phyloP scores from a whole-genome alignment of 1,284 basidiomycete species.

The Ceratobasidium theobromae region DNA sequence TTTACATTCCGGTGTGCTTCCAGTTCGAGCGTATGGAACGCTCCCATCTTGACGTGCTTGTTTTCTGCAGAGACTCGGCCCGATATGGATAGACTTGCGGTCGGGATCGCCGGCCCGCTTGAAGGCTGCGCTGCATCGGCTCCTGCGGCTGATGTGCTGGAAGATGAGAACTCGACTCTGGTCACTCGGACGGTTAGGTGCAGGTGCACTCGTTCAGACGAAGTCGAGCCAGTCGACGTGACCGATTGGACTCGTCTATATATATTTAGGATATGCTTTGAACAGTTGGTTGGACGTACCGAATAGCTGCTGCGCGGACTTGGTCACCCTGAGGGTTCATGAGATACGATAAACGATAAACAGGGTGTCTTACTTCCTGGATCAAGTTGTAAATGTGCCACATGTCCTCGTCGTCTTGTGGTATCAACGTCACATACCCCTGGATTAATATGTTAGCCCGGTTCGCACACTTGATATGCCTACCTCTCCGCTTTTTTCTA shows the following conservation, averaged over 20 bases:
- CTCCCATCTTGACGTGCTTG: constrained; percentile 88
- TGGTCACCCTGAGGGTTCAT: constrained; percentile 65
- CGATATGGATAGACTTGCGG: constrained; percentile 79
- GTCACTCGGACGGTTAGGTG: constrained; percentile 83
- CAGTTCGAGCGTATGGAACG: constrained; percentile 93
- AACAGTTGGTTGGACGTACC: constrained; percentile 49
- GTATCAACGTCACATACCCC: constrained; percentile 88
- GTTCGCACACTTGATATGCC: constrained; percentile 29
- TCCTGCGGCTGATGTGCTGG: constrained; percentile 49
- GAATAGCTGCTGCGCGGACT: constrained; percentile 85
- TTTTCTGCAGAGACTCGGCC: constrained; percentile 92
- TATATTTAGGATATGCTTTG: neutral
- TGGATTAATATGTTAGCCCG: constrained; percentile 42
- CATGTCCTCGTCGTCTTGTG: constrained; percentile 98
- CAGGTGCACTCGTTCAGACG: constrained; percentile 84
- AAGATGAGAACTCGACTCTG: constrained; percentile 69
- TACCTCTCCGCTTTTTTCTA: constrained; percentile 51
- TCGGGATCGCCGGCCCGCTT: constrained; percentile 41
- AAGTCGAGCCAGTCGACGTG: constrained; percentile 89
- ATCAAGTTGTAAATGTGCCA: constrained; percentile 99
- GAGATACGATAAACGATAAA: constrained; percentile 23
- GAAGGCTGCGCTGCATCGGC: constrained; percentile 43
- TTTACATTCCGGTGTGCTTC: constrained; percentile 91
- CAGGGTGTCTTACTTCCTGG: constrained; percentile 64
- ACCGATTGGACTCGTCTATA: constrained; percentile 65